Evolutionary conservation across 1,139 yeast species (phyloP).

Genomic region (Neolecta irregularis): DNA sequence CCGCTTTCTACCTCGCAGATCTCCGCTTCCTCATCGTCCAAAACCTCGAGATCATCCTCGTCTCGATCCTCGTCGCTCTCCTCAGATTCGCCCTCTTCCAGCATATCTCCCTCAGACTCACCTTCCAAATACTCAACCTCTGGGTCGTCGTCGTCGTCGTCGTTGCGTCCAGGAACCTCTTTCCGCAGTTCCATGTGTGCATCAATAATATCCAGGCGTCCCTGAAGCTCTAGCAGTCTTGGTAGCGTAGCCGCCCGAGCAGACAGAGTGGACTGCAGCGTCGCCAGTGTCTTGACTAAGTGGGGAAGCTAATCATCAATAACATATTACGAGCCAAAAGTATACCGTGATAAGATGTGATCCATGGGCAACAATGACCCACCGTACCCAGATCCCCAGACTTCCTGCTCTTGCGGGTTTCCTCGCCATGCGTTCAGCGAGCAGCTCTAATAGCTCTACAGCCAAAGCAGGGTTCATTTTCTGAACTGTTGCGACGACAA

Average conservation of each 20-base stretch:
- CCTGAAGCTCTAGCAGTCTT: constrained; percentile 65
- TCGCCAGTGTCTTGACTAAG: constrained; percentile 49
- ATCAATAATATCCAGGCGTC: constrained; percentile 55
- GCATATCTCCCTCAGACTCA: constrained; percentile 13
- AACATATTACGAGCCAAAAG: background rate
- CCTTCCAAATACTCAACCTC: constrained; percentile 37
- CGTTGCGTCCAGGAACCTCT: constrained; percentile 30
- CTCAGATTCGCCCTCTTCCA: constrained; percentile 14
- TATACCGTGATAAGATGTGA: constrained; percentile 45
- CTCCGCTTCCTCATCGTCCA: constrained; percentile 12
- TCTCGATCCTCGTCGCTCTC: constrained; percentile 13
- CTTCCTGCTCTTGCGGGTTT: constrained; percentile 53
- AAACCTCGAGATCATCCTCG: constrained; percentile 9
- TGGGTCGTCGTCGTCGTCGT: constrained; percentile 29
- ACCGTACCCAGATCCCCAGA: constrained; percentile 77
- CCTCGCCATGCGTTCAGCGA: constrained; percentile 73
- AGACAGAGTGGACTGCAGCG: constrained; percentile 60
- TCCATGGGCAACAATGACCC: constrained; percentile 86
- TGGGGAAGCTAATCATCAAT: constrained; percentile 36
- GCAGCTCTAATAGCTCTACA: constrained; percentile 56
- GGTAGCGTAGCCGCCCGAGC: constrained; percentile 66
- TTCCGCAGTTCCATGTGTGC: constrained; percentile 56
- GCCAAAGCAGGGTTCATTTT: constrained; percentile 60
- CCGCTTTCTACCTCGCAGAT: constrained; percentile 7
- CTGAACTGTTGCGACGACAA: constrained; percentile 57